Evolutionary conservation across 805 yeast genomes (phyloP), one percentile per base, ranked within the genome.

Genomic region (Candida yuanshanica): DNA sequence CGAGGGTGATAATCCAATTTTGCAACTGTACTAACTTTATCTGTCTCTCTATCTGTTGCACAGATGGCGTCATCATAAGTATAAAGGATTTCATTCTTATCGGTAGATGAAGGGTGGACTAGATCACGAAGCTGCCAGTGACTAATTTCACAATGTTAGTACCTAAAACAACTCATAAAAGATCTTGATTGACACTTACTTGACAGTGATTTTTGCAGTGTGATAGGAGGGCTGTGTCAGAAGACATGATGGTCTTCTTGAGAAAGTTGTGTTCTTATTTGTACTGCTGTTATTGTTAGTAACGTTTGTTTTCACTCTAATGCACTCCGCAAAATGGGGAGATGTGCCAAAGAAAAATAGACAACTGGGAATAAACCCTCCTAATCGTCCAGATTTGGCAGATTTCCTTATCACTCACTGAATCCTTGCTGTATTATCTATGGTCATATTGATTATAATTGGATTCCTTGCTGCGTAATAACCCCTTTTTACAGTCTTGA

Each of bases 111-210:
- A 13, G 74, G 72, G 48, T 79, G 75, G 6, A 88, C 66, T 53
- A 88, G 69, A 55, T 88, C 91, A 27, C 95, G 69, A 24, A 88
- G 67, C 59, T 87, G 96, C 95, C 95, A 88, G 64, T 87, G 82
- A 20, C 59, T 52, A 31, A 41, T 23, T 36, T 35, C 37, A 35
- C 7, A 4, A 14, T 13, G 20, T 36, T 33, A 13, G 35, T 25
- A 21, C 17, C 25, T 36, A 21, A 10, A 34, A n/a, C n/a, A 39
- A 32, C 35, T 27, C 20, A 52, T 27, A 20, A 41, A 40, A 50
- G 51, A 41, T 36, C 7, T 7, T 22, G n/a, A 27, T 4, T 12
- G 13, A 12, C 24, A 63, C 68, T 47, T 46, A 63, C 69, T 52
- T 62, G 41, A 62, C 62, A 8, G 68, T 63, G 35, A 66, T 59